These are phyloP conservation scores for Ceratonia siliqua DNA, from an alignment of 306 rosid species.

Conservation along the genomic window DNA sequence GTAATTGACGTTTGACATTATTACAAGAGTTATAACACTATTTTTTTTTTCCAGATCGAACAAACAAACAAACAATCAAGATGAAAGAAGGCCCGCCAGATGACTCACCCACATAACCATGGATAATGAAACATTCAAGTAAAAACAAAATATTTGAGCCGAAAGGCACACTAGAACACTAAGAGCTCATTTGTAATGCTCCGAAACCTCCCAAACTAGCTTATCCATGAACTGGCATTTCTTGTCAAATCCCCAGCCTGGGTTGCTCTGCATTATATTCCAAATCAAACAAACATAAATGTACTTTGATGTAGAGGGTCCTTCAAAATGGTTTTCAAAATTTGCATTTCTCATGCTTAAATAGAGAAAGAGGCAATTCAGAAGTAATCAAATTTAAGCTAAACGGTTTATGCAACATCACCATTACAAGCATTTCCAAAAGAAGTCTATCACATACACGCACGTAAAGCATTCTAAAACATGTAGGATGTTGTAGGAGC, in stretches of 20 bases:
- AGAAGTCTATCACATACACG: neutral
- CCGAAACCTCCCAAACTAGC: constrained; percentile 65
- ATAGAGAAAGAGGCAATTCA: neutral
- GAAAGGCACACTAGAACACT: constrained; percentile 7
- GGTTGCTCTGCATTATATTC: constrained; percentile 73
- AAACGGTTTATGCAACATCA: constrained; percentile 8
- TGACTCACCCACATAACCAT: constrained; percentile 9
- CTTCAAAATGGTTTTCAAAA: neutral
- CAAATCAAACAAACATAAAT: constrained; percentile 33
- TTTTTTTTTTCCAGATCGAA: neutral
- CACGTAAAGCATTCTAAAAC: neutral
- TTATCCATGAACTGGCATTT: constrained; percentile 92
- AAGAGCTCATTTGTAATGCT: constrained; percentile 57
- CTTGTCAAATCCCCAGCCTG: constrained; percentile 91
- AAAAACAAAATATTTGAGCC: constrained; percentile 1
- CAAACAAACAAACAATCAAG: neutral
- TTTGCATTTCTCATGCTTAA: constrained; percentile 15
- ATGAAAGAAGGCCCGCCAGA: neutral
- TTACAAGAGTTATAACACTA: constrained; percentile 20
- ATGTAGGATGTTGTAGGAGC: too few relatives aligned
- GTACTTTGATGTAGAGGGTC: neutral
- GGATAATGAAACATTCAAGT: constrained; percentile 5
- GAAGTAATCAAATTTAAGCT: neutral
- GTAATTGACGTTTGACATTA: constrained; percentile 21
- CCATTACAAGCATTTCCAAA: constrained; percentile 7